Conservation (phyloP, 2,329 filamentous ascomycete species). For the Colletotrichum cuscutae region DNA sequence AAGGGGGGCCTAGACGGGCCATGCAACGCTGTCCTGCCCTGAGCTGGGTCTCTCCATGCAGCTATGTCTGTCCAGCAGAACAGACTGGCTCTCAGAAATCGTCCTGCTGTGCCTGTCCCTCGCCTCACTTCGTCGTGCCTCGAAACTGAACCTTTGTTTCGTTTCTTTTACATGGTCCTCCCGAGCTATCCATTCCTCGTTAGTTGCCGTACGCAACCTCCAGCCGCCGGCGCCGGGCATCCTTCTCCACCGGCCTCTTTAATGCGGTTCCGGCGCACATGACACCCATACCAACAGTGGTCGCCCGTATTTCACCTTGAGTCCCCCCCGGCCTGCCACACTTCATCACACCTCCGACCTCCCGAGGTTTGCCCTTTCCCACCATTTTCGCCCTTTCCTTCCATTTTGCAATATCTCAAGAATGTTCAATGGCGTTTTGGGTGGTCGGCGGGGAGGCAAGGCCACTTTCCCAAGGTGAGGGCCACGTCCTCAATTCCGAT, state of each 20-base stretch:
- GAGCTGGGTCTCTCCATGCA: constrained; percentile 33
- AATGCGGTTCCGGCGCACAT: constrained; percentile 35
- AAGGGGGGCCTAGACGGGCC: constrained; percentile 27
- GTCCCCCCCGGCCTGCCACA: constrained; percentile 12
- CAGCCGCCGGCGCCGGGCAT: constrained; percentile 21
- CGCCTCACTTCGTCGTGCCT: constrained; percentile 25
- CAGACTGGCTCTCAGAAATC: constrained; percentile 8
- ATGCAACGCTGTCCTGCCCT: constrained; percentile 26
- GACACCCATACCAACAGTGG: constrained; percentile 25
- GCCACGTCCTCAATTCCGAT: constrained; percentile 16
- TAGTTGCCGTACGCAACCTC: constrained; percentile 25
- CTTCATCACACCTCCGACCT: not conserved
- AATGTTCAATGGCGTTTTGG: constrained; percentile 47
- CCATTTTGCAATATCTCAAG: constrained; percentile 36
- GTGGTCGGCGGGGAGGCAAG: constrained; percentile 34
- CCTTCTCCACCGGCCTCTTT: constrained; percentile 24
- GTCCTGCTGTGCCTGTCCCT: not conserved
- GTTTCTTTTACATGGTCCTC: constrained; percentile 31
- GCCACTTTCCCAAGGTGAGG: constrained; percentile 22
- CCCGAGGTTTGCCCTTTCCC: constrained; percentile 10
- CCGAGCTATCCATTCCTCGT: constrained; percentile 29
- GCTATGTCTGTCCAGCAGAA: constrained; percentile 6
- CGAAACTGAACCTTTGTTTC: constrained; percentile 31
- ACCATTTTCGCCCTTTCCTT: constrained; percentile 8
- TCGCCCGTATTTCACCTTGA: constrained; percentile 34